Evolutionary conservation across 805 yeast genomes (phyloP).

Genomic region (Zygosaccharomyces pseudorouxii): DNA sequence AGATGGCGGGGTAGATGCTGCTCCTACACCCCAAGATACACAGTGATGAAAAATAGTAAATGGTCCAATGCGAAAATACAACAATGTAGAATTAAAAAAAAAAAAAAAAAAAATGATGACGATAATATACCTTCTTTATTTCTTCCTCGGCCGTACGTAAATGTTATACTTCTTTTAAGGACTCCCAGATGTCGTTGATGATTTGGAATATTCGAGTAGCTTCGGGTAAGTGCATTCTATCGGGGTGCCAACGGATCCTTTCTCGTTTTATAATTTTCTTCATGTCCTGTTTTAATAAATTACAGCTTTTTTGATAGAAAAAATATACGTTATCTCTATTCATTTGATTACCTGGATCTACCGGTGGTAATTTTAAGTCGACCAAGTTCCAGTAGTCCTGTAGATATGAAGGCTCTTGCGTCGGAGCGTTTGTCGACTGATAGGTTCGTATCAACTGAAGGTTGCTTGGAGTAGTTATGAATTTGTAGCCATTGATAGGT

Average conservation of each 20-base stretch:
- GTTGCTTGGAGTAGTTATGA: conserved; percentile 12
- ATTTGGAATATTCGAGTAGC: conserved; percentile 43
- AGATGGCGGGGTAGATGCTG: conserved; percentile 17
- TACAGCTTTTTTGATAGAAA: conserved; percentile 15
- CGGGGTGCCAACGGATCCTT: conserved; percentile 69
- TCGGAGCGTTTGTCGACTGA: not conserved
- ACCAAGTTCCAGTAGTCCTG: not conserved
- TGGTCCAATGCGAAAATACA: too few species aligned
- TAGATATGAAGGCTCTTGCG: not conserved
- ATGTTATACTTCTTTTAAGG: conserved; percentile 3
- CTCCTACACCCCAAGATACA: conserved; percentile 30
- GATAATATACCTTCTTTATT: not conserved
- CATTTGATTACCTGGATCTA: conserved; percentile 7
- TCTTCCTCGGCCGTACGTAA: not conserved
- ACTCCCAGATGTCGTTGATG: conserved; percentile 40
- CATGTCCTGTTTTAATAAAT: conserved; percentile 1
- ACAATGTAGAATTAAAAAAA: conserved; percentile 6
- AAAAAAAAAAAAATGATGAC: not conserved
- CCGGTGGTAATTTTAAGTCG: conserved; percentile 1
- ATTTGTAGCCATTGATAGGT: conserved; percentile 18
- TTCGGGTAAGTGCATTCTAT: conserved; percentile 35
- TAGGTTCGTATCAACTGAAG: not conserved
- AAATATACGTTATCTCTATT: conserved; percentile 2
- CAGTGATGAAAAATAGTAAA: conserved; percentile 5
- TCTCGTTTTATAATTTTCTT: conserved; percentile 40